Evolutionary conservation across 768 basidiomycete genomes (phyloP).

Genomic region (Rhodotorula babjevae): DNA sequence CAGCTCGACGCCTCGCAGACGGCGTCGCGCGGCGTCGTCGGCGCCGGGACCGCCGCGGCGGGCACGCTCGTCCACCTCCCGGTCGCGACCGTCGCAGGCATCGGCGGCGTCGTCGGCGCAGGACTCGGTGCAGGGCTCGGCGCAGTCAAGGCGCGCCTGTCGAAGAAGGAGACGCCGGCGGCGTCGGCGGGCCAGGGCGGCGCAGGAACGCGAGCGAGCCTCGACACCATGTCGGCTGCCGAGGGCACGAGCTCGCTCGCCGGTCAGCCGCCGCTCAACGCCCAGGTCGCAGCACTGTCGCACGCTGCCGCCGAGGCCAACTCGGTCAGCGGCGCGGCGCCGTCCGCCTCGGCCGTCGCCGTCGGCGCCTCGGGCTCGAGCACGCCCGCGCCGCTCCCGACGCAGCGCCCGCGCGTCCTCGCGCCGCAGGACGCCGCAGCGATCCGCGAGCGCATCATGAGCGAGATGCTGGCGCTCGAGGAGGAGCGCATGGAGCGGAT

Average conservation of each 20-base stretch:
- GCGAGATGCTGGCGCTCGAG: conserved; percentile 93
- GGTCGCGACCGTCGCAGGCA: conserved; percentile 38
- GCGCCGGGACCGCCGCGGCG: conserved; percentile 39
- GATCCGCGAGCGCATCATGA: conserved; percentile 93
- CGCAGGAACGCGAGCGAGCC: conserved; percentile 21
- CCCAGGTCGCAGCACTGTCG: conserved; percentile 10
- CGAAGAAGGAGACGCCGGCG: conserved; percentile 17
- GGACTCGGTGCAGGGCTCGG: conserved; percentile 39
- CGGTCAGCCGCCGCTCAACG: conserved; percentile 34
- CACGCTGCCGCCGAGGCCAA: conserved; percentile 18
- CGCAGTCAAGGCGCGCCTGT: conserved; percentile 54
- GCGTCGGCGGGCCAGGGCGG: conserved; percentile 31
- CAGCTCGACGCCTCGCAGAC: conserved; percentile 71
- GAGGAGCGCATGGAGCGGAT: conserved; percentile 86
- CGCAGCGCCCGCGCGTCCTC: conserved; percentile 48
- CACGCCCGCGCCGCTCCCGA: conserved; percentile 8
- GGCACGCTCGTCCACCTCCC: conserved; percentile 41
- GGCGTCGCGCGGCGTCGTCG: conserved; percentile 42
- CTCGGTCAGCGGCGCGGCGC: conserved; percentile 12
- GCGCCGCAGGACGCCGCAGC: conserved; percentile 77
- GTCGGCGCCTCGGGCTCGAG: background rate
- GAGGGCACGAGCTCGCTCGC: conserved; percentile 35
- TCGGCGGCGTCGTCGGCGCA: conserved; percentile 37
- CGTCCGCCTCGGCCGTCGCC: conserved; percentile 13
- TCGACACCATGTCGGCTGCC: conserved; percentile 36